phyloP scores from a whole-genome alignment of 2,329 filamentous ascomycete species.

The Neophaeococcomyces mojaviensis region DNA sequence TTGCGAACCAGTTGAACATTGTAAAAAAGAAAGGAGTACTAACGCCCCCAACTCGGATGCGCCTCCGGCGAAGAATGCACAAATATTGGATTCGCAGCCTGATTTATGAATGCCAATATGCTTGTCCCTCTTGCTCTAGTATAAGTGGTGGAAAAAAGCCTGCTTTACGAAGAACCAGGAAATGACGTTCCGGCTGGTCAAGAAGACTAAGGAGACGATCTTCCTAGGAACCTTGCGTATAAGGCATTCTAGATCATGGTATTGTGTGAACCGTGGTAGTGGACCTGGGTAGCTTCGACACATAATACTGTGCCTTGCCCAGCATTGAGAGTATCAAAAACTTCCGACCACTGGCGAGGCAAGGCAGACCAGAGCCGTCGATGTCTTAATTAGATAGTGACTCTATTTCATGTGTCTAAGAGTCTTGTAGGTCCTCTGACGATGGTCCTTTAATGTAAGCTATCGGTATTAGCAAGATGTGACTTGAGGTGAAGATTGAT shows the following conservation, averaged over 20 bases:
- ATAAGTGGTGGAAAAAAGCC: constrained; percentile 40
- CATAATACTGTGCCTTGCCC: constrained; percentile 36
- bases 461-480: too few species aligned
- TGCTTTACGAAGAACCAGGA: constrained; percentile 43
- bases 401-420: constrained; percentile 38
- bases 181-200: constrained; percentile 38
- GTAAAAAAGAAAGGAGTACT: constrained; percentile 46
- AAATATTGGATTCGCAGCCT: constrained; percentile 42
- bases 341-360: constrained; percentile 41
- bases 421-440: constrained; percentile 37
- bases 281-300: constrained; percentile 35
- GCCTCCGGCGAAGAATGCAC: constrained; percentile 44
- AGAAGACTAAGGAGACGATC: constrained; percentile 41
- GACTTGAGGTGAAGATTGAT: too few species aligned
- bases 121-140: constrained; percentile 38
- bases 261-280: constrained; percentile 28
- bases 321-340: constrained; percentile 39
- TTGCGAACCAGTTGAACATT: constrained; percentile 41
- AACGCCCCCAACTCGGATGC: constrained; percentile 36
- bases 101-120: constrained; percentile 40
- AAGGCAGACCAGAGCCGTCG: constrained; percentile 42
- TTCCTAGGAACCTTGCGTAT: constrained; percentile 42
- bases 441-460: too few species aligned
- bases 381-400: constrained; percentile 47
- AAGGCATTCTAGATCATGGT: constrained; percentile 30